Evolutionary conservation across 805 yeast genomes (phyloP), one percentile per base, ranked within the genome.

Genomic region (Blastobotrys americana): DNA sequence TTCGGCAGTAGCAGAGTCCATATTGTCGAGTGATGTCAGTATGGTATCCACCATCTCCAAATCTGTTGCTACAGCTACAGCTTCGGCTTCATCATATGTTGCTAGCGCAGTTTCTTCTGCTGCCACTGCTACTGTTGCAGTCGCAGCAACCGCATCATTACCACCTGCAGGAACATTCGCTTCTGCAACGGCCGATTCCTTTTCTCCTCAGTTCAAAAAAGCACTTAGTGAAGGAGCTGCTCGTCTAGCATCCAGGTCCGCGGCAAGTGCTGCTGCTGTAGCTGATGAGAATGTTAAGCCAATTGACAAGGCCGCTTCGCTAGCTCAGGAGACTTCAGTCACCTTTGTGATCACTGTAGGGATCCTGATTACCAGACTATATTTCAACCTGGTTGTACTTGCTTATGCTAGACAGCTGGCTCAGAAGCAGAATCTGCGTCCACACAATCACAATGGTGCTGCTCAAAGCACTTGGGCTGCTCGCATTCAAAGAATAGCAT

Each of bases 371-470:
- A 48, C 70, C 20, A 67, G 85, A 43, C 39, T 77, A 40, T 80
- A 80, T 62, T 78, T 78, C 62, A 69, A 73, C 34, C 57, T 77
- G 45, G 71, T 77, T 17, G 58, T 80, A 35, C 50, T 80, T 16
- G 74, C 84, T 4, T 80, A 75, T 57, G 72, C 82, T 42, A 73
- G 75, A 42, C 64, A 66, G 48, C 66, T 80, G 49, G 70, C 78
- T 39, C 69, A 76, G 35, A 66, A 58, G 50, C 56, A 60, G 21
- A 65, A 64, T 44, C 55, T 67, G 42, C 55, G 65, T 13, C 53
- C 65, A 10, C 54, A 54, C 39, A 61, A 59, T 38, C 31, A 25
- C 31, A 65, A 63, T 42, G 65, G 66, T 40, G 55, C 53, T 48
- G 64, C 66, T 6, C 44, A 50, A 41, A 58, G 59, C 15, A 57